A percentile compares a stretch with the other conserved stretches of the same genome.
These are phyloP conservation scores for Lepidium didymum DNA, from an alignment of 345 rosid species.

Conservation along the genomic window DNA sequence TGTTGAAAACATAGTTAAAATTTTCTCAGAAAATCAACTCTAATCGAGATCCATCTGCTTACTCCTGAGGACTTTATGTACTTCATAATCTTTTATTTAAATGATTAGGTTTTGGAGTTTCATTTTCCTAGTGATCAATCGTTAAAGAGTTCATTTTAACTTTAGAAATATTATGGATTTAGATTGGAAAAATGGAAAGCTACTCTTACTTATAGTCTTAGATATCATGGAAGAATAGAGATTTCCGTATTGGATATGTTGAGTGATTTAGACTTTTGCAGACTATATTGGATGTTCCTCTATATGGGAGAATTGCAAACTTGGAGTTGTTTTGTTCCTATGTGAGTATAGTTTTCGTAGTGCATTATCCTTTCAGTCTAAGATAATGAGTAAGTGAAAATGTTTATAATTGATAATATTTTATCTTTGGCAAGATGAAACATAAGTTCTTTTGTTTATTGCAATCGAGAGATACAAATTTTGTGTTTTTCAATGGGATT, in stretches of 20 bases:
- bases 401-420: slow-evolving; percentile 6
- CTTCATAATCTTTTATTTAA: neutral
- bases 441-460: slow-evolving; percentile 81
- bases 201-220: neutral
- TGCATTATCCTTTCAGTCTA: neutral
- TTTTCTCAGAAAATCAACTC: slow-evolving; percentile 79
- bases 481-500: slow-evolving; percentile 93
- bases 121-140: neutral
- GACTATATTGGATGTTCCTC: slow-evolving; percentile 87
- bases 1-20: neutral
- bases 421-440: slow-evolving; percentile 64
- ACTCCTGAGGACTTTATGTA: slow-evolving; percentile 83
- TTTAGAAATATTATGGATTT: neutral
- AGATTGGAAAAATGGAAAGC: neutral
- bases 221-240: neutral
- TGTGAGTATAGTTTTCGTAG: slow-evolving; percentile 42
- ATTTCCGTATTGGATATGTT: neutral
- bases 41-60: slow-evolving; percentile 80
- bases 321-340: slow-evolving; percentile 89
- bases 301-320: slow-evolving; percentile 93
- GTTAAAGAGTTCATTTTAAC: neutral
- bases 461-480: slow-evolving; percentile 87
- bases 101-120: neutral
- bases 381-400: neutral
- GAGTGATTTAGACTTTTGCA: slow-evolving; percentile 29